Conservation (phyloP, 192 early-diverging fungal genomes). For the Funneliformis mosseae region DNA sequence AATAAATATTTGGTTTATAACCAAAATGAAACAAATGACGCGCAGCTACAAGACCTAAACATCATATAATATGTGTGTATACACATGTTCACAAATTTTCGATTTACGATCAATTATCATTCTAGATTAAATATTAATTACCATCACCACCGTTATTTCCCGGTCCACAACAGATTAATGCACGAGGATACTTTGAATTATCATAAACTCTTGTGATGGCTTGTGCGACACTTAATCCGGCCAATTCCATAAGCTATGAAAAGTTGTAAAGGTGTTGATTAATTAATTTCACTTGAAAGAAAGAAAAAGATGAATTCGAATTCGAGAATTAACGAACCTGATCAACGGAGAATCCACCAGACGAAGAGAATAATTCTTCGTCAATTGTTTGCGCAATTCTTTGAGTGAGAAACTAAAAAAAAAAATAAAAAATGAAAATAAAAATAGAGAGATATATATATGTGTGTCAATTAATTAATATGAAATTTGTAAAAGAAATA, state of each 20-base stretch:
- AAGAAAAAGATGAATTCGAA: neutral
- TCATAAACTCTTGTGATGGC: conserved; percentile 75
- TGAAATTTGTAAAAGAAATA: too few species aligned
- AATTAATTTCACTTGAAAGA: neutral
- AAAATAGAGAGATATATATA: neutral
- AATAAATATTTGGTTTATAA: conserved; percentile 74
- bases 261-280: neutral
- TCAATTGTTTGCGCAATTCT: conserved; percentile 74
- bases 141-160: conserved; percentile 99
- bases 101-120: neutral
- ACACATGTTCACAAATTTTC: neutral
- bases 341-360: conserved; percentile 82
- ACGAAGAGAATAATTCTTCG: conserved; percentile 77
- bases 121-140: conserved; percentile 29
- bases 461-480: neutral
- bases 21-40: conserved; percentile 91
- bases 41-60: conserved; percentile 82
- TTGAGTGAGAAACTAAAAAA: conserved; percentile 58
- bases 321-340: conserved; percentile 74
- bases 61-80: conserved; percentile 9
- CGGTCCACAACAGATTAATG: conserved; percentile 76
- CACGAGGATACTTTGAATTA: conserved; percentile 46
- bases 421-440: neutral
- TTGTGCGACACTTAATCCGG: conserved; percentile 91
- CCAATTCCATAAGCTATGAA: conserved; percentile 45